Conservation (phyloP, 192 early-diverging fungal species). For the Phlyctochytrium bullatum region DNA sequence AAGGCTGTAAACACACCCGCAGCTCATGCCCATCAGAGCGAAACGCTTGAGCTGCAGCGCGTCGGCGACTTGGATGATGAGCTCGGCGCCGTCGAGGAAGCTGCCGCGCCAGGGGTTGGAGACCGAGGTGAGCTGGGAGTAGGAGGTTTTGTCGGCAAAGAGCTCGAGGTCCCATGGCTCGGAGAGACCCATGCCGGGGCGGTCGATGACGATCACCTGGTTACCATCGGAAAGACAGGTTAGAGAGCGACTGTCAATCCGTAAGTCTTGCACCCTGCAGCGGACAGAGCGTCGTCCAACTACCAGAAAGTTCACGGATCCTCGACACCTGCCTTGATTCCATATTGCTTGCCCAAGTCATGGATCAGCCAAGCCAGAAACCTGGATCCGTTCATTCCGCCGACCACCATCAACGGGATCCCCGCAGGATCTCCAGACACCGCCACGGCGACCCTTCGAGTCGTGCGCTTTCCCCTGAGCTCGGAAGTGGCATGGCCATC, state of each 20-base stretch:
- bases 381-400: background rate
- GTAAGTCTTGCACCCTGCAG: too few relatives aligned
- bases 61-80: background rate
- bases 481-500: background rate
- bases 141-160: background rate
- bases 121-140: background rate
- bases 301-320: background rate
- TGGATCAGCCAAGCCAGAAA: background rate
- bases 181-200: background rate
- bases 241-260: too few relatives aligned
- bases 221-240: too few relatives aligned
- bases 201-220: background rate
- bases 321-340: background rate
- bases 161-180: background rate
- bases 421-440: background rate
- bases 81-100: background rate
- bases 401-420: background rate
- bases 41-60: background rate
- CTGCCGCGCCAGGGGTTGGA: background rate
- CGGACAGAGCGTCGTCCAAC: too few relatives aligned
- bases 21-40: slow-evolving; percentile 2
- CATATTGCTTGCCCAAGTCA: background rate
- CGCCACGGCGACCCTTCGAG: slow-evolving; percentile 1
- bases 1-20: background rate
- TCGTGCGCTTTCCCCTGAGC: background rate